Evolutionary conservation across 1,284 basidiomycete genomes (phyloP).

Genomic region (Xerocomus nothofagi): DNA sequence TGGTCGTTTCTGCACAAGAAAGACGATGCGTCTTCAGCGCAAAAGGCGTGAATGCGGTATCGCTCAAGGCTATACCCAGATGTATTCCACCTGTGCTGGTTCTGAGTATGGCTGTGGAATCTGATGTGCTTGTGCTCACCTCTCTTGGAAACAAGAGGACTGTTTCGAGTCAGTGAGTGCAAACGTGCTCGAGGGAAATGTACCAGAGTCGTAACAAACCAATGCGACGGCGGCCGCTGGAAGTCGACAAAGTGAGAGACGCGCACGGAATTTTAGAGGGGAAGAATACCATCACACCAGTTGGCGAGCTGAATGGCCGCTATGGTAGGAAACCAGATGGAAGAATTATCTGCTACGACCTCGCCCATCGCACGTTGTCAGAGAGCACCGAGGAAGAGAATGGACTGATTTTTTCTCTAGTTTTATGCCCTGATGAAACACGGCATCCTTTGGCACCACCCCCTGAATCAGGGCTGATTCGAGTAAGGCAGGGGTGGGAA

Average conservation of each 20-base stretch:
- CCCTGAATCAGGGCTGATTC: too few relatives aligned
- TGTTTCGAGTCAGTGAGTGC: conserved; percentile 1
- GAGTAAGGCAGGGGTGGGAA: background rate
- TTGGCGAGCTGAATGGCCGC: conserved; percentile 17
- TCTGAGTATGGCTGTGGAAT: background rate
- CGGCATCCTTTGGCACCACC: background rate
- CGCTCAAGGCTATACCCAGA: conserved; percentile 17
- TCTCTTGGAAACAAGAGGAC: conserved; percentile 23
- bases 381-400: background rate
- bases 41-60: background rate
- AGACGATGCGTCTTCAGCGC: background rate
- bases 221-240: conserved; percentile 18
- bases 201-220: conserved; percentile 20
- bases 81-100: conserved; percentile 12
- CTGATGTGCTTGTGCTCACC: conserved; percentile 2
- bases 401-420: background rate
- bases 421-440: too few relatives aligned
- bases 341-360: conserved; percentile 14
- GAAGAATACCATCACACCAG: conserved; percentile 15
- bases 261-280: background rate
- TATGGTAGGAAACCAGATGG: conserved; percentile 10
- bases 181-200: background rate
- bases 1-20: conserved; percentile 6
- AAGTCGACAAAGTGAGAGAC: background rate
- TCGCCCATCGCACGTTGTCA: conserved; percentile 7